Base-by-base conservation (phyloP, 495 filamentous ascomycete genomes). In the Annulohypoxylon moriforme region DNA sequence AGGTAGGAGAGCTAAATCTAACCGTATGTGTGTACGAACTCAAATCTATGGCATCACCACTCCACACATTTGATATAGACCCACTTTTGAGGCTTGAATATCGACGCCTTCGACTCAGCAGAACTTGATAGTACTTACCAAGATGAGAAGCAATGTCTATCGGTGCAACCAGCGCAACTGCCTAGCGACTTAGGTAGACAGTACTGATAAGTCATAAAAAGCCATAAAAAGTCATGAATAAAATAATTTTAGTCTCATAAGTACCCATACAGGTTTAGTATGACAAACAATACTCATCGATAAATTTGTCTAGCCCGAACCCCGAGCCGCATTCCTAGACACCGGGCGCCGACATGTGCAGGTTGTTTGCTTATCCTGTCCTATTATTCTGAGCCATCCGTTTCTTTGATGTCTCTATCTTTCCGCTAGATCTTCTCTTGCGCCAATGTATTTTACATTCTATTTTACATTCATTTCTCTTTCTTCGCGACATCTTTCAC, bases 51-150 rank as follows among this genome's bases (percentile, higher is more conserved):
- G 55, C 64, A 72, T 72, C 69, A 72, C 53, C 38, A 57, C 69
- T 65, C 69, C 60, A 64, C 60, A 14, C 33, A 18, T 3, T 18
- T 9, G 5, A 8, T 4, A 44, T 22, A 7, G 64, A 40, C 60
- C 69, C 60, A 64, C 69, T 47, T 53, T 47, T 53, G 69, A 68
- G 53, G 64, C 64, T 72, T 68, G 63, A 64, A 64, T 34, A 25
- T 66, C 31, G 60, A 69, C 46, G 46, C 61, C 55, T 57, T 71
- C 68, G 64, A 64, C 47, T 60, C 46, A 68, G 64, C 22, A 38
- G 64, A 38, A 46, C 34, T n/a, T n/a, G n/a, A 16, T 29, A 61
- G 57, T 1, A 20, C 33, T 25, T 40, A 25, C 36, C 55, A 18
- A 31, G 3, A 18, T 50, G 46, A 24, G 14, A 40, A 40, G 36